Conservation (phyloP, 2,329 filamentous ascomycete species). For the Aspergillus ibericus region DNA sequence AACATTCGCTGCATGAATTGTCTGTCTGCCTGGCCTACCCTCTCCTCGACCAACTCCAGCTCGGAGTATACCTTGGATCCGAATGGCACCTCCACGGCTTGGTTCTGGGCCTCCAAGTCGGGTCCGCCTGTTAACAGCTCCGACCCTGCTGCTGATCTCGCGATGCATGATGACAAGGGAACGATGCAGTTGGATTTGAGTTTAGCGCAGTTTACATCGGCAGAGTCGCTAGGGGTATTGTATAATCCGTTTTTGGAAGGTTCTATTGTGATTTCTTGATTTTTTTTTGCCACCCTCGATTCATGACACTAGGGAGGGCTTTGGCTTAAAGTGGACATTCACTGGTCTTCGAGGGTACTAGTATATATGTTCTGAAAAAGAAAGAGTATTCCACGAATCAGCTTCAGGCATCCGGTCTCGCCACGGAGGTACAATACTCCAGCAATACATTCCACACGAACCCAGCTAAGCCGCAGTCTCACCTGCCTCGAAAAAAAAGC, state of each 20-base stretch:
- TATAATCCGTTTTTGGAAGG: background rate
- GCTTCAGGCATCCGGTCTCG: too few species aligned
- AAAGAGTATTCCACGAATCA: too few species aligned
- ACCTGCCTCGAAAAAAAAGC: too few species aligned
- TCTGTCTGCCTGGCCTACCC: background rate
- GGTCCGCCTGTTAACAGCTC: background rate
- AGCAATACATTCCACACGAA: too few species aligned
- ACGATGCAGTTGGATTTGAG: background rate
- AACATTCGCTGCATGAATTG: background rate
- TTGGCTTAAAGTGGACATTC: too few species aligned
- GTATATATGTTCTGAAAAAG: too few species aligned
- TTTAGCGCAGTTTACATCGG: background rate
- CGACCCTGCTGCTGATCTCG: background rate
- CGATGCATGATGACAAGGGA: conserved; percentile 1
- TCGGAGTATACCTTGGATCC: background rate
- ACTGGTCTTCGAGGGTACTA: too few species aligned
- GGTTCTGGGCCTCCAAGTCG: background rate
- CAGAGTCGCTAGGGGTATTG: background rate
- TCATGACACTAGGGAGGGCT: too few species aligned
- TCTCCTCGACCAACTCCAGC: background rate
- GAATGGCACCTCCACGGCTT: background rate
- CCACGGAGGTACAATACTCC: too few species aligned
- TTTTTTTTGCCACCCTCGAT: too few species aligned
- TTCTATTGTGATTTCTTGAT: too few species aligned
- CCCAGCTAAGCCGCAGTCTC: too few species aligned